A percentile compares a stretch with the other conserved stretches of the same genome.
Conservation (phyloP, 805 yeast species). For the Candida ficus region DNA sequence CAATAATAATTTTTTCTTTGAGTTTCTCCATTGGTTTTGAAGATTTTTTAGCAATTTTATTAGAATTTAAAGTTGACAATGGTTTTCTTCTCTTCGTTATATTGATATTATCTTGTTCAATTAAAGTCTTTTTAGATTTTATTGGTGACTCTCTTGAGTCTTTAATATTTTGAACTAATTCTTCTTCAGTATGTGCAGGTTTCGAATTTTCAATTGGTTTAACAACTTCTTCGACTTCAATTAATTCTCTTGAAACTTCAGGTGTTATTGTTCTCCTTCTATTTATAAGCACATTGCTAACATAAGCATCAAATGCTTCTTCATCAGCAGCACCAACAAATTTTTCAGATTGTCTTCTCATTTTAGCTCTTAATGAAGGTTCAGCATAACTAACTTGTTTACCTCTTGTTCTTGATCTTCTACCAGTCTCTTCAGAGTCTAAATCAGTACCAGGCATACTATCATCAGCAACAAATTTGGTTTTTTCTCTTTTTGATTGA, state of each 20-base stretch:
- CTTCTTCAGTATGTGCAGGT: background rate
- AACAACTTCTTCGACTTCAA: background rate
- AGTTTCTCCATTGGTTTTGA: conserved; percentile 7
- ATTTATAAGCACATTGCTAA: conserved; percentile 5
- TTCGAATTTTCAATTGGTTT: background rate
- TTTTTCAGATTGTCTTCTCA: conserved; percentile 60
- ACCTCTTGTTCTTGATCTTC: conserved; percentile 46
- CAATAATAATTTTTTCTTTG: background rate
- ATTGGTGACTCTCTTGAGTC: conserved; percentile 14
- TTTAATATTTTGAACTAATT: conserved; percentile 7
- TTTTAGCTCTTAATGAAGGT: conserved; percentile 61
- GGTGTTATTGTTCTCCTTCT: conserved; percentile 7
- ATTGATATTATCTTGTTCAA: conserved; percentile 18
- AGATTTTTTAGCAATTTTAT: conserved; percentile 14
- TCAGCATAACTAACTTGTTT: conserved; percentile 60
- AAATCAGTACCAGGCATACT: conserved; percentile 29
- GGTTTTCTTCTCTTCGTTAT: conserved; percentile 27
- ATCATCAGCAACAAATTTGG: conserved; percentile 31
- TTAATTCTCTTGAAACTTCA: conserved; percentile 2
- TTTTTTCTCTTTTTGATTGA: conserved; percentile 26
- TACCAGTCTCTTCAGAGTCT: conserved; percentile 18
- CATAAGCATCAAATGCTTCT: conserved; percentile 9
- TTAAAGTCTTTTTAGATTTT: conserved; percentile 11
- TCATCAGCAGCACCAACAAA: conserved; percentile 53
- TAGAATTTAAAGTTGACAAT: conserved; percentile 11